These are phyloP conservation scores for Penicillium griseofulvum DNA, from an alignment of 2,329 filamentous ascomycete genomes.

Conservation along the genomic window DNA sequence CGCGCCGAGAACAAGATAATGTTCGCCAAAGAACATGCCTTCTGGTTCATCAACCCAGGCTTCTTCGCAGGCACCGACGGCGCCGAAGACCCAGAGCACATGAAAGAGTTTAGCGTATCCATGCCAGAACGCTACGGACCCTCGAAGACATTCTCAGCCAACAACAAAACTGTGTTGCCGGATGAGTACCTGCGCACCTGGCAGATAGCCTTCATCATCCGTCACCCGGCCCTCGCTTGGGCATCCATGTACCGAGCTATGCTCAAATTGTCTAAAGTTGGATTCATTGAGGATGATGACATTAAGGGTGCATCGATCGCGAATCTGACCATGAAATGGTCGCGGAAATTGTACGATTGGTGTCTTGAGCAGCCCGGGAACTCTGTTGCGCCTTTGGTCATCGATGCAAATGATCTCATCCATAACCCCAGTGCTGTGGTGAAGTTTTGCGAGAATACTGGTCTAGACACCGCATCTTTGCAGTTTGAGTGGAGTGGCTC, in stretches of 20 bases:
- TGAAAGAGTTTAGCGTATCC: conserved; percentile 12
- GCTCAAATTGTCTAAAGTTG: conserved; percentile 12
- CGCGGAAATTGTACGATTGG: conserved; percentile 36
- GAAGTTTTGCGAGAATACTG: conserved; percentile 26
- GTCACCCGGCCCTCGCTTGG: conserved; percentile 40
- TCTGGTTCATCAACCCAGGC: conserved; percentile 24
- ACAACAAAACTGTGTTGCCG: conserved; percentile 35
- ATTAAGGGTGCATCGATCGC: conserved; percentile 8
- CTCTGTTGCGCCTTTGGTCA: conserved; percentile 25
- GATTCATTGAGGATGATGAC: conserved; percentile 11
- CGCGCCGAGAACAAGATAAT: conserved; percentile 25
- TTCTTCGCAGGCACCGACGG: conserved; percentile 14
- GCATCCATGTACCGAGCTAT: conserved; percentile 37
- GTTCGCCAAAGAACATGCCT: conserved; percentile 39
- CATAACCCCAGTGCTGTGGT: conserved; percentile 26
- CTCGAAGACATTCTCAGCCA: conserved; percentile 22
- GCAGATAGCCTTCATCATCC: conserved; percentile 35
- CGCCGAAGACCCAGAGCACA: neutral
- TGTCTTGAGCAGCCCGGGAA: conserved; percentile 21
- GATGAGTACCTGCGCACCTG: conserved; percentile 34
- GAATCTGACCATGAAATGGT: conserved; percentile 30
- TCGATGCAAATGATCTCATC: conserved; percentile 42
- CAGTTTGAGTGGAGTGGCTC: conserved; percentile 33
- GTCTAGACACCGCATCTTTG: conserved; percentile 29
- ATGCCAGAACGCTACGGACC: conserved; percentile 11